Percentiles rank a stretch among this genome's conserved stretches.
These are phyloP conservation scores for Tetradesmus obliquus DNA, from an alignment of 139 green algal species.

Conservation along the genomic window DNA sequence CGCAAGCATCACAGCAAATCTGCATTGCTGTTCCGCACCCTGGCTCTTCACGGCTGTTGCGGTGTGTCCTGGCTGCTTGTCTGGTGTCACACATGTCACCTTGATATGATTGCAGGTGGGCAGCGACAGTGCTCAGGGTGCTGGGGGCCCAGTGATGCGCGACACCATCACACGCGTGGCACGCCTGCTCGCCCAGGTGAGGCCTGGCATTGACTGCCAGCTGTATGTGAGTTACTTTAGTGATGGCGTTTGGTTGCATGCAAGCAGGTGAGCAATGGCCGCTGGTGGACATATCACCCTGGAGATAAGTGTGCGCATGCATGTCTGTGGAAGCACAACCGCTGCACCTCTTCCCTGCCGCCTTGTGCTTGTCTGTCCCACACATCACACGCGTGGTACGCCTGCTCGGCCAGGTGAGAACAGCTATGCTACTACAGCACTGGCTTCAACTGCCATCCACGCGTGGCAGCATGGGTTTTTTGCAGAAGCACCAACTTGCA, in stretches of 20 bases:
- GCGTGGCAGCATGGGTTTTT: background rate
- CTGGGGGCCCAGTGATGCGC: slow-evolving; percentile 89
- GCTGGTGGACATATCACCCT: too few relatives aligned
- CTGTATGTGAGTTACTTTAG: background rate
- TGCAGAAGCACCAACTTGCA: background rate
- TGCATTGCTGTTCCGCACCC: too few relatives aligned
- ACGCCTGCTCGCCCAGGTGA: slow-evolving; percentile 56
- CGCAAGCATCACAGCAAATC: background rate
- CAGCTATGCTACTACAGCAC: too few relatives aligned
- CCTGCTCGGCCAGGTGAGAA: slow-evolving; percentile 55
- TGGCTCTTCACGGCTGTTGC: too few relatives aligned
- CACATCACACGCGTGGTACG: slow-evolving; percentile 78
- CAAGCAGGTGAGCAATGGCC: background rate
- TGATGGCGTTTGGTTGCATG: background rate
- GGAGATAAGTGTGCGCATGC: too few relatives aligned
- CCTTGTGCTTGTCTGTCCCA: too few relatives aligned
- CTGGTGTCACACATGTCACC: background rate
- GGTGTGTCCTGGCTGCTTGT: background rate
- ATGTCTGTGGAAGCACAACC: too few relatives aligned
- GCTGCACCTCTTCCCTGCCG: too few relatives aligned
- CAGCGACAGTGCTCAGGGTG: slow-evolving; percentile 71
- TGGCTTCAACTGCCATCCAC: background rate
- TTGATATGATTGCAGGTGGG: slow-evolving; percentile 2
- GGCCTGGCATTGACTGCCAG: background rate
- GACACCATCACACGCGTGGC: slow-evolving; percentile 90